A percentile compares a stretch with the other conserved stretches of the same genome.
Conservation (phyloP, 2,329 filamentous ascomycete genomes). For the Pseudogymnoascus sp. region DNA sequence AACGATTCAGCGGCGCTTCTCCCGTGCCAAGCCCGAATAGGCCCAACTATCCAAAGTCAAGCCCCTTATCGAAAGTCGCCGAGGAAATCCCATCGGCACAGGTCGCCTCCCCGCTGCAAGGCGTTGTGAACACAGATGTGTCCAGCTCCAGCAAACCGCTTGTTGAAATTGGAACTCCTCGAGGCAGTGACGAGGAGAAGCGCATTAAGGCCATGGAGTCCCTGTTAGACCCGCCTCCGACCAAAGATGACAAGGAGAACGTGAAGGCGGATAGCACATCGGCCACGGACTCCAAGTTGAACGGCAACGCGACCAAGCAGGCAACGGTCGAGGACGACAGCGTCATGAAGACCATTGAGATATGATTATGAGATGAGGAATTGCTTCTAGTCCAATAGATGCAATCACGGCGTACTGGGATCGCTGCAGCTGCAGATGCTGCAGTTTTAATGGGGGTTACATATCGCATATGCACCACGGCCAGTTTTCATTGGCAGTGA, state of each 20-base stretch:
- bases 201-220: conserved; percentile 21
- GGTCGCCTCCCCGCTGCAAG: conserved; percentile 13
- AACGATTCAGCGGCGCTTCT: conserved; percentile 57
- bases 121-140: conserved; percentile 19
- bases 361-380: conserved; percentile 17
- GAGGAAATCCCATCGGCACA: conserved; percentile 45
- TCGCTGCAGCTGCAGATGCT: background rate
- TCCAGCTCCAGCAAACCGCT: conserved; percentile 21
- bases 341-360: conserved; percentile 30
- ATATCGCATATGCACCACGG: conserved; percentile 6
- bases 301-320: conserved; percentile 20
- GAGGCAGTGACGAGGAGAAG: conserved; percentile 23
- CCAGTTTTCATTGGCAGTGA: conserved; percentile 2
- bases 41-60: conserved; percentile 57
- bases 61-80: conserved; percentile 63
- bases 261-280: conserved; percentile 15
- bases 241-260: conserved; percentile 25
- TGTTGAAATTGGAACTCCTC: conserved; percentile 28
- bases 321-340: conserved; percentile 26
- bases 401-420: conserved; percentile 5
- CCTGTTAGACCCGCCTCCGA: conserved; percentile 19
- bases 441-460: conserved; percentile 6
- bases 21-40: conserved; percentile 56
- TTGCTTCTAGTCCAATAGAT: conserved; percentile 6
- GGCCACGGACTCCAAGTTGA: conserved; percentile 15